These are phyloP conservation scores for Argentina anserina DNA, from an alignment of 306 rosid species.

Conservation along the genomic window DNA sequence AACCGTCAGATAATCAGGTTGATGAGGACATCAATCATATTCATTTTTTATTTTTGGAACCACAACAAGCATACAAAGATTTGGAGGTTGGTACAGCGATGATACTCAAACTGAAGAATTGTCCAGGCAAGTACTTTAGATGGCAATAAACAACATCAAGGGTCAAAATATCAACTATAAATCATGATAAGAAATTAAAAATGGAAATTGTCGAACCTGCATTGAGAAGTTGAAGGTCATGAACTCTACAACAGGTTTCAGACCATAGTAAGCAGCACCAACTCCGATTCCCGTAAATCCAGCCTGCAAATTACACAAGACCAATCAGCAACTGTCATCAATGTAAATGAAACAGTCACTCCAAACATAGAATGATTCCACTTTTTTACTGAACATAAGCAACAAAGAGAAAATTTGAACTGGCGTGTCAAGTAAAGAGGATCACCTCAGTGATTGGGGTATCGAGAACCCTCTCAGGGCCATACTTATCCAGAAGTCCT, in stretches of 20 bases:
- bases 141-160: neutral
- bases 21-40: neutral
- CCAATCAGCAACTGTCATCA: constrained; percentile 17
- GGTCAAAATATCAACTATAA: neutral
- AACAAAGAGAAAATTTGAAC: constrained; percentile 4
- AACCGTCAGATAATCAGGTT: neutral
- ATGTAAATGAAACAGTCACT: constrained; percentile 1
- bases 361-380: neutral
- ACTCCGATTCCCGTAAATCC: constrained; percentile 99
- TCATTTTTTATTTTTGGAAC: neutral
- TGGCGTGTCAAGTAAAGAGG: constrained; percentile 22
- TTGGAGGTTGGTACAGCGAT: neutral
- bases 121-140: neutral
- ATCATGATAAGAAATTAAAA: neutral
- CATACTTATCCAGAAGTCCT: constrained; percentile 93
- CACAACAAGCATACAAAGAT: neutral
- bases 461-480: constrained; percentile 96
- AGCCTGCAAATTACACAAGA: constrained; percentile 56
- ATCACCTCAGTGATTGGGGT: constrained; percentile 97
- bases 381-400: constrained; percentile 10
- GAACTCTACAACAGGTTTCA: constrained; percentile 83
- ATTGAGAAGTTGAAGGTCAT: constrained; percentile 99
- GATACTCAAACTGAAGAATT: neutral
- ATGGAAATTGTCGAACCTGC: constrained; percentile 62
- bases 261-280: constrained; percentile 97